Conservation (phyloP, 208 protist genomes). For the Trypanosoma theileri region DNA sequence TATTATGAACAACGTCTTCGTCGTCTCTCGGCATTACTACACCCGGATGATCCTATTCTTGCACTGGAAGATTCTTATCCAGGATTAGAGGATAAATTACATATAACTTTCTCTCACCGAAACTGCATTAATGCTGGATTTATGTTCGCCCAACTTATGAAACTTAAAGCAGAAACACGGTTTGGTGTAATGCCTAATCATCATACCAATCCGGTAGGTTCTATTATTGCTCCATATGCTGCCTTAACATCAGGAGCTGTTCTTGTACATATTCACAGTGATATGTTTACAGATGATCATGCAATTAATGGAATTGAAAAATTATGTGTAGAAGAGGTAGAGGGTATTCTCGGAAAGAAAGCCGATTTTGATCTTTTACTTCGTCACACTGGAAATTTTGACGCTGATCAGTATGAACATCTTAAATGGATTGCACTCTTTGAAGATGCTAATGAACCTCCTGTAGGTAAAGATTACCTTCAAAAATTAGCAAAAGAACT, state of each 20-base stretch:
- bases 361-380: conserved; percentile 84
- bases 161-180: conserved; percentile 83
- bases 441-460: conserved; percentile 64
- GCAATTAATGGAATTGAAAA: conserved; percentile 90
- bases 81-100: conserved; percentile 83
- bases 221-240: conserved; percentile 87
- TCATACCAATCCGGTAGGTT: conserved; percentile 78
- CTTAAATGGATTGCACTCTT: conserved; percentile 84
- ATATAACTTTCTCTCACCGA: conserved; percentile 86
- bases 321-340: conserved; percentile 87
- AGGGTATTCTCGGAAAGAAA: conserved; percentile 76
- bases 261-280: conserved; percentile 83
- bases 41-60: conserved; percentile 89
- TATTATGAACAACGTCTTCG: conserved; percentile 92
- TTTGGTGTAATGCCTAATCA: conserved; percentile 91
- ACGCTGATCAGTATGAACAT: conserved; percentile 85
- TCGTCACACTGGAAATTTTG: conserved; percentile 88
- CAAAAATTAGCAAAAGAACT: conserved; percentile 72
- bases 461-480: conserved; percentile 70
- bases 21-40: conserved; percentile 82
- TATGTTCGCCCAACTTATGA: conserved; percentile 77
- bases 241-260: conserved; percentile 85
- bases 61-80: conserved; percentile 83
- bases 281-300: conserved; percentile 91
- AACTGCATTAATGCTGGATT: conserved; percentile 91